Base-by-base conservation (phyloP, 352 stramenopile genomes). In the Phytophthora nicotianae region DNA sequence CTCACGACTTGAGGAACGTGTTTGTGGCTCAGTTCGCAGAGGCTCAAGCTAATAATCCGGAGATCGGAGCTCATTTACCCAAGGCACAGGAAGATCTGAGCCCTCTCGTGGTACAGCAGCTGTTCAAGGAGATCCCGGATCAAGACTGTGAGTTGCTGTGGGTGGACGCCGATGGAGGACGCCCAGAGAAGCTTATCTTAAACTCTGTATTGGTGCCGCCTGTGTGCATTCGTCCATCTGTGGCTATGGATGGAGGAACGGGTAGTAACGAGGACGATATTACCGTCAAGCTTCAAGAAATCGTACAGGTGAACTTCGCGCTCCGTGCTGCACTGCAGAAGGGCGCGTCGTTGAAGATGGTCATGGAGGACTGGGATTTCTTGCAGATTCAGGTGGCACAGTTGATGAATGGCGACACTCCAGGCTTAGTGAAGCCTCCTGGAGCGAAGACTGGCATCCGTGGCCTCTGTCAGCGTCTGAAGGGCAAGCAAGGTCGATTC, bases 281-380 rank as follows among this genome's bases (percentile, higher is more conserved):
- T 50, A 99, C 97, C 0, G 92, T 99, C 21, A 99, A 99, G 74
- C 84, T 99, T 1, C 93, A 99, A 74, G 97, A 99, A 73, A 99
- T 99, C 74, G 88, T 99, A 45, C 97, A 99, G 47, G 92, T 99
- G 26, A 99, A 99, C 84, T 92, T 97, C 45, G 96, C 96, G 13
- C 80, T 99, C 3, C 85, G 95, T 50, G 77, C 96, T 8, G 96
- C 95, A 20, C 81, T 99, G 23, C 84, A 88, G 37, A 97, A 98
- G 38, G 98, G 98, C 33, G 95, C 93, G 33, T 97, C 94, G 55
- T 94, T 98, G 45, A 98, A 98, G 49, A 99, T 98, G 74, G 97
- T 99, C 47, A 98, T 99, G 87, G 97, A 99, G 74, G 91, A 98
- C 74, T 99, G 97, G 97, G 97, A 99, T 69, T 98, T 99, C 65